These are phyloP conservation scores for Xylariaceae sp. DNA, from an alignment of 2,329 filamentous ascomycete genomes.

Conservation along the genomic window DNA sequence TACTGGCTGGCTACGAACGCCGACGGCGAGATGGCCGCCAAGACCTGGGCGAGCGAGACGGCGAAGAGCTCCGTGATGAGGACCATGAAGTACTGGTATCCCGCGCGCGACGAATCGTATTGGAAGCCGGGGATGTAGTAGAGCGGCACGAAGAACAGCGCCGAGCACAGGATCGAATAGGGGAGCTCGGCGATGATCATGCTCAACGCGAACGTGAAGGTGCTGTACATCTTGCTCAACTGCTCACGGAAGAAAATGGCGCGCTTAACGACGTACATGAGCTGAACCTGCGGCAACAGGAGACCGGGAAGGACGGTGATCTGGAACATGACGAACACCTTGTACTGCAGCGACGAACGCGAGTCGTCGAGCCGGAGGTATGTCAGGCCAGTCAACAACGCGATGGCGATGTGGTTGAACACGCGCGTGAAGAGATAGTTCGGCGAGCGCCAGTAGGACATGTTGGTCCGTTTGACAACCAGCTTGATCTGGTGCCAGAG, in stretches of 20 bases:
- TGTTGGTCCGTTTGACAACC: constrained; percentile 68
- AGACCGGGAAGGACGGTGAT: constrained; percentile 78
- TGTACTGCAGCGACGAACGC: constrained; percentile 73
- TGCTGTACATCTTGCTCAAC: constrained; percentile 79
- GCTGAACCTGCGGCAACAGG: constrained; percentile 78
- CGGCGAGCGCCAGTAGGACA: constrained; percentile 78
- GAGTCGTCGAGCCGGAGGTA: constrained; percentile 76
- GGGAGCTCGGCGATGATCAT: constrained; percentile 83
- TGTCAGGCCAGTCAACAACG: constrained; percentile 71
- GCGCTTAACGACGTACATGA: constrained; percentile 75
- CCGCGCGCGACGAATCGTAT: constrained; percentile 58
- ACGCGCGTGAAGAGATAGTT: constrained; percentile 87
- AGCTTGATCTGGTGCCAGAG: constrained; percentile 72
- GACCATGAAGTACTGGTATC: constrained; percentile 83
- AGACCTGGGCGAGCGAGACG: constrained; percentile 71
- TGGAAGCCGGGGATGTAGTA: constrained; percentile 83
- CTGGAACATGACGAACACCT: constrained; percentile 87
- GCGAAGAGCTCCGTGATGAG: constrained; percentile 81
- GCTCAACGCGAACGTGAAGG: constrained; percentile 70
- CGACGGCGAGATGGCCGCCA: constrained; percentile 72
- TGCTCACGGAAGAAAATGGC: constrained; percentile 83
- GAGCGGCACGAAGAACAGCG: constrained; percentile 74
- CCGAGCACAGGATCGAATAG: constrained; percentile 74
- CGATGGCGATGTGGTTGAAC: constrained; percentile 78
- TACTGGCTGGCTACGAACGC: constrained; percentile 75